Evolutionary conservation across 1,284 basidiomycete genomes (phyloP).

Genomic region (Ceratorhiza oryzae-sativae): DNA sequence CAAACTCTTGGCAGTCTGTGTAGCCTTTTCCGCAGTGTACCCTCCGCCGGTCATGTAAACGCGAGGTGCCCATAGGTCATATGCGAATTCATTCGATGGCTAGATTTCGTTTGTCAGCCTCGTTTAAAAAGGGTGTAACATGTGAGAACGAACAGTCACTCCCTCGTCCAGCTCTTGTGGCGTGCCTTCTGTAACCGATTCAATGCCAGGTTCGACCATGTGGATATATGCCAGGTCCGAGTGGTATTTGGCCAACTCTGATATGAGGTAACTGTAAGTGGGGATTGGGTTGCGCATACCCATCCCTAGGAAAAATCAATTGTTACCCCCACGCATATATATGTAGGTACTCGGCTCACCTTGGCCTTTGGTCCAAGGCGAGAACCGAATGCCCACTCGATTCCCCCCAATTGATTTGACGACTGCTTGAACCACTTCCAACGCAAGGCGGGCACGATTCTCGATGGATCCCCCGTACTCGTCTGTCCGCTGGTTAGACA

Average conservation of each 20-base stretch:
- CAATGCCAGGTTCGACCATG: conserved; percentile 51
- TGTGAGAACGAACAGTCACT: conserved; percentile 38
- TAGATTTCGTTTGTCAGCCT: conserved; percentile 47
- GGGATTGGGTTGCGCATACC: conserved; percentile 50
- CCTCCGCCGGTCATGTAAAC: conserved; percentile 61
- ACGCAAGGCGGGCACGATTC: conserved; percentile 60
- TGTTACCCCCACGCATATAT: not conserved
- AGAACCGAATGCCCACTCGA: conserved; percentile 60
- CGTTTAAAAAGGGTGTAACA: conserved; percentile 46
- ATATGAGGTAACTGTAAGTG: conserved; percentile 52
- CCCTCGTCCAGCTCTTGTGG: conserved; percentile 45
- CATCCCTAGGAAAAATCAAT: not conserved
- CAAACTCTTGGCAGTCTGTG: conserved; percentile 39
- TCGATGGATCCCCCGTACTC: conserved; percentile 65
- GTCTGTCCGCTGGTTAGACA: conserved; percentile 63
- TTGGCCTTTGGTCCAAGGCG: conserved; percentile 57
- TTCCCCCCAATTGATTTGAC: not conserved
- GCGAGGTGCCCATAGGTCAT: conserved; percentile 42
- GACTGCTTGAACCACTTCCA: conserved; percentile 55
- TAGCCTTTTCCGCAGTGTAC: conserved; percentile 44
- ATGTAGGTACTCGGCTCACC: conserved; percentile 43
- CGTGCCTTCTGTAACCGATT: conserved; percentile 47
- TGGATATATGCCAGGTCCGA: conserved; percentile 54
- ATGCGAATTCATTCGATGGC: conserved; percentile 43
- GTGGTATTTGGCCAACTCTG: conserved; percentile 48